A percentile compares a stretch with the other conserved stretches of the same genome.
Evolutionary conservation across 2,329 filamentous ascomycete species (phyloP).

Genomic region (Scedosporium apiospermum): DNA sequence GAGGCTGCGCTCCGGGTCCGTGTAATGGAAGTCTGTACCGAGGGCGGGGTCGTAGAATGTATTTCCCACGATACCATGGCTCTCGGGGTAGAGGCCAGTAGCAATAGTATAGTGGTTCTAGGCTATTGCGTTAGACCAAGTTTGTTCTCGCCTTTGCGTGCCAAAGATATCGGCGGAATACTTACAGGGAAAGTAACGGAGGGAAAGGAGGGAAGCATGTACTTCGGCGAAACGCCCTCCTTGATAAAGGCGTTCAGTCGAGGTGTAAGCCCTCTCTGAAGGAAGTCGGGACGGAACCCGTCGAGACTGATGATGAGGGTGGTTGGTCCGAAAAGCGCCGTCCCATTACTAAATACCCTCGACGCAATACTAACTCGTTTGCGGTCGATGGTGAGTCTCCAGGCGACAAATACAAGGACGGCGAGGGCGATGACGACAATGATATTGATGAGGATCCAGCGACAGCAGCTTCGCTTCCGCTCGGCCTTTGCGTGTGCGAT

Average conservation of each 20-base stretch:
- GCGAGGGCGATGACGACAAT: constrained; percentile 29
- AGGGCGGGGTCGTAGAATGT: constrained; percentile 82
- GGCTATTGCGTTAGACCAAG: no score
- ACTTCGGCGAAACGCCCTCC: constrained; percentile 79
- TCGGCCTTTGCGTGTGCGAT: constrained; percentile 35
- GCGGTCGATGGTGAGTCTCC: constrained; percentile 45
- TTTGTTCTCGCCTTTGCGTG: no score
- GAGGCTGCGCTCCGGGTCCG: constrained; percentile 64
- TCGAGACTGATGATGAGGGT: constrained; percentile 91
- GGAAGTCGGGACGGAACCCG: constrained; percentile 90
- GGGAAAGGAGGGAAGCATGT: constrained; percentile 91
- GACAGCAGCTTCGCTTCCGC: constrained; percentile 43
- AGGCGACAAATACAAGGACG: constrained; percentile 28
- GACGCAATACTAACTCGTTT: constrained; percentile 22
- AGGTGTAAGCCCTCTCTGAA: constrained; percentile 75
- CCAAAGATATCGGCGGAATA: neutral
- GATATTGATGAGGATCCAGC: constrained; percentile 43
- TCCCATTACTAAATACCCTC: constrained; percentile 63
- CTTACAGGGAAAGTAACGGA: constrained; percentile 77
- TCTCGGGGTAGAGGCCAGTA: constrained; percentile 86
- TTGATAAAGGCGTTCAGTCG: constrained; percentile 68
- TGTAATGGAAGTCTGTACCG: constrained; percentile 79
- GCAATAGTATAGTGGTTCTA: constrained; percentile 83
- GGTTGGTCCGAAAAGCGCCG: constrained; percentile 79
- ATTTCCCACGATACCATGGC: constrained; percentile 88